A percentile compares a stretch with the other conserved stretches of the same genome.
Evolutionary conservation across 768 basidiomycete species (phyloP).

Genomic region (Ramaria rubella): DNA sequence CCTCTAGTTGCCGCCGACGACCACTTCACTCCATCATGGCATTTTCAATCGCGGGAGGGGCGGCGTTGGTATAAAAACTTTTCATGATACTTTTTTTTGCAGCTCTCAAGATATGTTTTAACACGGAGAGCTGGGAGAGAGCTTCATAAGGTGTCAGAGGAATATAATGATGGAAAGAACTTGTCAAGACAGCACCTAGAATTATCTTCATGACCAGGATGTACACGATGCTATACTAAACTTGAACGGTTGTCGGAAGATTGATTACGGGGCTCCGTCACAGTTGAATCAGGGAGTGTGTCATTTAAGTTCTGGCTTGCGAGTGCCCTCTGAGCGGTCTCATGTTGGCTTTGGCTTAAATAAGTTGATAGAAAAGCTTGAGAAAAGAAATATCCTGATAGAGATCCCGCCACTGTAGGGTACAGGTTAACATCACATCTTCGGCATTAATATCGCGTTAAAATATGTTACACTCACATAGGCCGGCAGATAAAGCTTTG

Average conservation of each 20-base stretch:
- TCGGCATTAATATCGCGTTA: too few relatives aligned
- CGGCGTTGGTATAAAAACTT: too few relatives aligned
- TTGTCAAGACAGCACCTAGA: too few relatives aligned
- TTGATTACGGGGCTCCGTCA: neutral
- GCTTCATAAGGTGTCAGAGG: too few relatives aligned
- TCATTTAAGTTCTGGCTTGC: neutral
- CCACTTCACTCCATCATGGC: too few relatives aligned
- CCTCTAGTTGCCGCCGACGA: too few relatives aligned
- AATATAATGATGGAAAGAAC: too few relatives aligned
- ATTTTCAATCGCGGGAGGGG: too few relatives aligned
- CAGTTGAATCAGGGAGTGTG: neutral
- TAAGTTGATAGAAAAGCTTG: conserved; percentile 7
- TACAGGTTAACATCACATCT: neutral
- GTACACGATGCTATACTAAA: neutral
- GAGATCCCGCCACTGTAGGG: conserved; percentile 1
- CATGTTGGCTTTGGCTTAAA: neutral
- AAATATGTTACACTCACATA: neutral
- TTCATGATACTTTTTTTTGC: too few relatives aligned
- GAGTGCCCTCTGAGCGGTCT: neutral
- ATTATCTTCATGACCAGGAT: neutral
- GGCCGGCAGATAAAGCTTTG: neutral
- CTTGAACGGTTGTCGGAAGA: neutral
- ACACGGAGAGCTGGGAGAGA: too few relatives aligned
- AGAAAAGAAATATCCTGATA: conserved; percentile 9
- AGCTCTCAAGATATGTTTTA: too few relatives aligned